These are phyloP conservation scores for Pelargonium australe DNA, from an alignment of 441 rosid genomes.

Conservation along the genomic window DNA sequence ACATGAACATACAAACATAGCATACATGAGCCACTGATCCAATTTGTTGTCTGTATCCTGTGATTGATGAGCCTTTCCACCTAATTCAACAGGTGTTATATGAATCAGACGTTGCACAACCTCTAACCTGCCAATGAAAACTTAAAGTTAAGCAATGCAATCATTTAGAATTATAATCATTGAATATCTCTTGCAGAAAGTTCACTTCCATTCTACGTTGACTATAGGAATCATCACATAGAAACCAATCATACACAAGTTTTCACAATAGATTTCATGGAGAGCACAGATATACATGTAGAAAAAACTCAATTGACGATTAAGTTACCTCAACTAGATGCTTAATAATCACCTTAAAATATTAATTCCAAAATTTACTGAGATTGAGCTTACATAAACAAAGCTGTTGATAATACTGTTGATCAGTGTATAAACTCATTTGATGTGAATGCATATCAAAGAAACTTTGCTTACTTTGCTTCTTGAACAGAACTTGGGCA, in stretches of 20 bases:
- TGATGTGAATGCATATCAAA: neutral
- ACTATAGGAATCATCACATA: neutral
- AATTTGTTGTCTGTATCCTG: conserved; percentile 90
- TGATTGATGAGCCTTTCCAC: conserved; percentile 87
- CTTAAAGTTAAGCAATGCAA: neutral
- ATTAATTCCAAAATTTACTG: neutral
- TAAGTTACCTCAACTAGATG: neutral
- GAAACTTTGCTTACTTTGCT: conserved; percentile 64
- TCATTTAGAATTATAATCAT: neutral
- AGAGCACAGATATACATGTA: neutral
- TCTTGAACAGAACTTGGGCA: conserved; percentile 94
- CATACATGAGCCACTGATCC: conserved; percentile 98
- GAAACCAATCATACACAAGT: neutral
- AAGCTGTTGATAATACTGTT: neutral
- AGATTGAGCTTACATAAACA: neutral
- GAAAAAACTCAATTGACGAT: neutral
- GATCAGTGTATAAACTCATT: neutral
- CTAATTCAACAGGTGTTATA: conserved; percentile 88
- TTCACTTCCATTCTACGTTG: conserved; percentile 2
- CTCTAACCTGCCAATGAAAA: conserved; percentile 56
- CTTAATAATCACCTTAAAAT: neutral
- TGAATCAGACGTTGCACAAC: conserved; percentile 79
- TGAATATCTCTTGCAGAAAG: neutral
- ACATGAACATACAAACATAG: conserved; percentile 96
- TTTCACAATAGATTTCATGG: neutral